phyloP scores from a whole-genome alignment of 2,329 filamentous ascomycete species.

The Trichoderma simmonsii region DNA sequence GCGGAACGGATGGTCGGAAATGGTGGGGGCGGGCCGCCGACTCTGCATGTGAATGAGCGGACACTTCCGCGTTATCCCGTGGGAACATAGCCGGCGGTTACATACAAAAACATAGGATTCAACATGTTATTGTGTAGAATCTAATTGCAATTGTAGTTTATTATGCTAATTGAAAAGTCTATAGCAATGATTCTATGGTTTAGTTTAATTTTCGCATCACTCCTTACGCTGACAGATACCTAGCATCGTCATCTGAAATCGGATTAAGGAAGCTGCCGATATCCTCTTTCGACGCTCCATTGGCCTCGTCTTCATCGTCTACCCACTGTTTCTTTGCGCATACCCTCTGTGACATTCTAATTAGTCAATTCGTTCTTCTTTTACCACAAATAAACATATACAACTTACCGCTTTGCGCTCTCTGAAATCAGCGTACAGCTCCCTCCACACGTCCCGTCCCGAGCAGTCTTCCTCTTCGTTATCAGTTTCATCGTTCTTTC shows the following conservation, averaged over 20 bases:
- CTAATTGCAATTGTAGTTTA: background rate
- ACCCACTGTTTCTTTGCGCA: background rate
- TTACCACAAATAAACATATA: no score
- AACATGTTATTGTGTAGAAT: background rate
- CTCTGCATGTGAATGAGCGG: background rate
- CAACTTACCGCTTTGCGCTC: constrained; percentile 13
- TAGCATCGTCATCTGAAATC: background rate
- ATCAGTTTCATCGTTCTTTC: background rate
- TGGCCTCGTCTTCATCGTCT: background rate
- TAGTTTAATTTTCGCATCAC: background rate
- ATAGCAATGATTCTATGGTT: background rate
- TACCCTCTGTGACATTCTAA: background rate
- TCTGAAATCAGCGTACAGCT: constrained; percentile 21
- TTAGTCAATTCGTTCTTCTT: background rate
- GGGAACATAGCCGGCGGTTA: background rate
- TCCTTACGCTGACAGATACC: background rate
- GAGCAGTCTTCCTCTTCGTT: constrained; percentile 17
- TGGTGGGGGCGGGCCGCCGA: constrained; percentile 10
- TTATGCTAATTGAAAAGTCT: background rate
- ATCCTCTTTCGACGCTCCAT: background rate
- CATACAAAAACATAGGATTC: background rate
- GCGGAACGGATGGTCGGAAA: constrained; percentile 4
- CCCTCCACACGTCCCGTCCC: constrained; percentile 17
- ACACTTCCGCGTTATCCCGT: background rate
- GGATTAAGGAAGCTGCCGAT: background rate